Evolutionary conservation across 176 grass and related monocot species (phyloP).

Genomic region (Tillandsia leiboldiana): DNA sequence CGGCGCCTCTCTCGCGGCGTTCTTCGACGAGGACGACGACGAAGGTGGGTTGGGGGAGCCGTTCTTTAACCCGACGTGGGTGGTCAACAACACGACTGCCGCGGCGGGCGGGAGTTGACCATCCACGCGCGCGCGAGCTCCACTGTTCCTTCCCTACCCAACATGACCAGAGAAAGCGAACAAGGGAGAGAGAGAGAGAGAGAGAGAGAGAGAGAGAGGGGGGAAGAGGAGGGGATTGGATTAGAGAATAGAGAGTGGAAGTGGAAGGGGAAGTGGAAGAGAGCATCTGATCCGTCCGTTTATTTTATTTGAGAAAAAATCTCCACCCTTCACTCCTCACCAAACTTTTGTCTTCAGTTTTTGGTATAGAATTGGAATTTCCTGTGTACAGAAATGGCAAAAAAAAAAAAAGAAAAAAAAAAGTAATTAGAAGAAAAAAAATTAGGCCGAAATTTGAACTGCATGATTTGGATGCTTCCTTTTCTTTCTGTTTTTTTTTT

Average conservation of each 20-base stretch:
- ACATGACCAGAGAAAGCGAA: too few relatives aligned
- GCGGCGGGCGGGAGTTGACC: conserved; percentile 28
- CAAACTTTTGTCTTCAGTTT: conserved; percentile 10
- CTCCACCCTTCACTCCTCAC: conserved; percentile 14
- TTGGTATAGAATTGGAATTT: neutral
- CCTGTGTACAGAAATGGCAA: conserved; percentile 15
- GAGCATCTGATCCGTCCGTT: conserved; percentile 36
- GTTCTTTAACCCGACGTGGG: conserved; percentile 22
- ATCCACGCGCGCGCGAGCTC: neutral
- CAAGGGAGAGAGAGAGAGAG: neutral
- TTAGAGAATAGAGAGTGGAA: conserved; percentile 3
- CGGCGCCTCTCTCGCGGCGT: neutral
- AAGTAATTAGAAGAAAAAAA: neutral
- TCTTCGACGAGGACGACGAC: conserved; percentile 5
- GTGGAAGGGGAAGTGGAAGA: conserved; percentile 3
- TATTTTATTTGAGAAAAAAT: conserved; percentile 21
- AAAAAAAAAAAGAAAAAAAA: neutral
- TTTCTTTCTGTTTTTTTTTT: neutral
- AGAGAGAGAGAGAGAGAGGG: neutral
- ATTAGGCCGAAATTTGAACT: conserved; percentile 10
- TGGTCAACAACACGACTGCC: conserved; percentile 12
- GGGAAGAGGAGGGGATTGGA: neutral
- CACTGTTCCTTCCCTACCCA: neutral
- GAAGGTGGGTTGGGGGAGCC: conserved; percentile 17
- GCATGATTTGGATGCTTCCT: conserved; percentile 30